Percentiles rank a stretch among this genome's conserved stretches.
Conservation (phyloP, 1,139 yeast species). For the Suhomyces anneliseae region DNA sequence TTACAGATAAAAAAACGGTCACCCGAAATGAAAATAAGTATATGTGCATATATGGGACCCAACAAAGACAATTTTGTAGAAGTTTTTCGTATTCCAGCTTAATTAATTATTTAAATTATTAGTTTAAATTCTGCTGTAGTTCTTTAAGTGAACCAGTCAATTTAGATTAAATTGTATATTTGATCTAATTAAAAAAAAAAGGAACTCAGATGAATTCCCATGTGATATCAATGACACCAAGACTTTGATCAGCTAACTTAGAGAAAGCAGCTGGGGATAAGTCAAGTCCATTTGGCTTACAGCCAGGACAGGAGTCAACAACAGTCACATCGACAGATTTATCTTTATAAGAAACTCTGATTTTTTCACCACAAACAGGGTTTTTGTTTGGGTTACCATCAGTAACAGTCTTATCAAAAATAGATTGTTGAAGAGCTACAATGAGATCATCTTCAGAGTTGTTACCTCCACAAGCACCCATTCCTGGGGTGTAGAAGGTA, state of each 20-base stretch:
- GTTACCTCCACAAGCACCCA: constrained; percentile 62
- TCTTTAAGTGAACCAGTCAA: too few relatives aligned
- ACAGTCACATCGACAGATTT: constrained; percentile 46
- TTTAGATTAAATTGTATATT: background rate
- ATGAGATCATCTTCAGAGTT: constrained; percentile 49
- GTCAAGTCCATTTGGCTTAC: constrained; percentile 39
- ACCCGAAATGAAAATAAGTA: too few relatives aligned
- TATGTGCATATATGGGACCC: too few relatives aligned
- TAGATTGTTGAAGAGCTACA: constrained; percentile 39
- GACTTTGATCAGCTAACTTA: constrained; percentile 34
- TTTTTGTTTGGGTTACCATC: constrained; percentile 42
- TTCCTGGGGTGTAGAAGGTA: constrained; percentile 56
- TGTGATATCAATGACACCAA: constrained; percentile 43
- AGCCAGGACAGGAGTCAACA: constrained; percentile 44
- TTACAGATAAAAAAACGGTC: too few relatives aligned
- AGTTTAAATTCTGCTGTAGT: too few relatives aligned
- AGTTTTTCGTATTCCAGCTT: too few relatives aligned
- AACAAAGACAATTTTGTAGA: too few relatives aligned
- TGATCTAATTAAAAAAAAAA: background rate
- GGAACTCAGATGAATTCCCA: constrained; percentile 24
- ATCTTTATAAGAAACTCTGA: constrained; percentile 38
- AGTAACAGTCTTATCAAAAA: constrained; percentile 32
- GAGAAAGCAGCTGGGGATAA: constrained; percentile 46
- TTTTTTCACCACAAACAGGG: constrained; percentile 44
- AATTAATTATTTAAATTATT: too few relatives aligned